These are phyloP conservation scores for Picea sitchensis DNA, from an alignment of 75 land plant genomes.

Conservation along the genomic window DNA sequence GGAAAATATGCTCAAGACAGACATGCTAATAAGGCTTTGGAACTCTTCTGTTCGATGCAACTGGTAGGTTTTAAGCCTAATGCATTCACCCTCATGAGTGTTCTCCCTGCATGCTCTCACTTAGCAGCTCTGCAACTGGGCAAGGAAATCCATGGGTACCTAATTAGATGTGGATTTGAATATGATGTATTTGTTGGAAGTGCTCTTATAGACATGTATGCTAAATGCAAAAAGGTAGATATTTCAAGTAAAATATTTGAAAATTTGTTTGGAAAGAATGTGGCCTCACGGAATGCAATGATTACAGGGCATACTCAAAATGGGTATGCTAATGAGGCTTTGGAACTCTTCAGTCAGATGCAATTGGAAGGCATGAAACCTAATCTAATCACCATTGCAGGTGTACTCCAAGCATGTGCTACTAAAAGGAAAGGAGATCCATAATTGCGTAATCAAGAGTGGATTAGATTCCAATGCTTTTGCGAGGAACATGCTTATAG, in stretches of 20 bases:
- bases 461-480: slow-evolving; percentile 27
- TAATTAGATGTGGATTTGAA: slow-evolving; percentile 33
- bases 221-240: slow-evolving; percentile 29
- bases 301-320: slow-evolving; percentile 31
- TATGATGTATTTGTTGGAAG: slow-evolving; percentile 27
- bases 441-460: slow-evolving; percentile 19
- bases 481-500: slow-evolving; percentile 49
- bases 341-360: slow-evolving; percentile 11
- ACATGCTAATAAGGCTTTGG: slow-evolving; percentile 28
- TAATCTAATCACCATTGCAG: slow-evolving; percentile 36
- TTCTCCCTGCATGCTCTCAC: slow-evolving; percentile 40
- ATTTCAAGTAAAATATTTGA: slow-evolving; percentile 33
- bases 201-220: slow-evolving; percentile 65
- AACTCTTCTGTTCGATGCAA: slow-evolving; percentile 25
- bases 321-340: slow-evolving; percentile 10
- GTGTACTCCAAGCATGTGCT: slow-evolving; percentile 39
- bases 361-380: slow-evolving; percentile 19
- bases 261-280: slow-evolving; percentile 26
- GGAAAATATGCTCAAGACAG: slow-evolving; percentile 49
- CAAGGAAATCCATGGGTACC: slow-evolving; percentile 24
- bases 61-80: slow-evolving; percentile 27
- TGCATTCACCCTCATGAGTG: slow-evolving; percentile 42
- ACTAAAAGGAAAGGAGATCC: slow-evolving; percentile 38
- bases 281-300: slow-evolving; percentile 55
- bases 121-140: slow-evolving; percentile 23